Percentiles rank a stretch among this genome's conserved stretches.
These are phyloP conservation scores for Candida tetrigidarum DNA, from an alignment of 1,139 yeast genomes.

Conservation along the genomic window DNA sequence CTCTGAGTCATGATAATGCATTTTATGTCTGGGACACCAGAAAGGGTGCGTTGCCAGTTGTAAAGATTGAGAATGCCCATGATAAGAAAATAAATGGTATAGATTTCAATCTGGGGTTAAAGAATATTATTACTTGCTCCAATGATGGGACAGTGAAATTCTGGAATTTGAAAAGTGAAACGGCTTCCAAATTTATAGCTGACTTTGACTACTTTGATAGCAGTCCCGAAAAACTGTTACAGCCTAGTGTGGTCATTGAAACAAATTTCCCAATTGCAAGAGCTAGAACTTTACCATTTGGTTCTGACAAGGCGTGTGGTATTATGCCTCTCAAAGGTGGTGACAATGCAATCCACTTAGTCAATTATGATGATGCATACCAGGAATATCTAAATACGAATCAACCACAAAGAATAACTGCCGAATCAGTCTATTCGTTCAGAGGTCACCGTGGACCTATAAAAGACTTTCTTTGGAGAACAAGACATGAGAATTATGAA, in stretches of 20 bases:
- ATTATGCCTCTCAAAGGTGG: constrained; percentile 94
- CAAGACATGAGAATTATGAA: constrained; percentile 46
- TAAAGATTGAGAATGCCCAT: constrained; percentile 69
- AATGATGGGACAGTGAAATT: constrained; percentile 86
- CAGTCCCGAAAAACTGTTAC: constrained; percentile 15
- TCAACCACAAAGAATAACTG: constrained; percentile 31
- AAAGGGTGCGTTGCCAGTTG: constrained; percentile 76
- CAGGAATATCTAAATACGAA: constrained; percentile 33
- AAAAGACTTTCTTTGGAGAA: constrained; percentile 87
- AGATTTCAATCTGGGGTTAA: constrained; percentile 70
- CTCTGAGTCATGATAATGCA: constrained; percentile 83
- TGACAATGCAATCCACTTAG: constrained; percentile 69
- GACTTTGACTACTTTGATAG: constrained; percentile 30
- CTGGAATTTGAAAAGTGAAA: constrained; percentile 66
- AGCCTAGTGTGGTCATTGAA: constrained; percentile 61
- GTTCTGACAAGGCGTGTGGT: constrained; percentile 74
- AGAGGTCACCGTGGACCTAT: constrained; percentile 86
- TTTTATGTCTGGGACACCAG: constrained; percentile 89
- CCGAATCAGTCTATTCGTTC: constrained; percentile 60
- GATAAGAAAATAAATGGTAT: constrained; percentile 84
- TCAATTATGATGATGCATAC: constrained; percentile 57
- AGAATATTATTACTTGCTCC: constrained; percentile 75
- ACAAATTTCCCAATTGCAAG: constrained; percentile 88
- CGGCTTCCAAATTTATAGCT: constrained; percentile 20
- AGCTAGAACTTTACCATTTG: constrained; percentile 89